phyloP scores from a whole-genome alignment of 441 rosid genomes.

The Gossypium trilobum region DNA sequence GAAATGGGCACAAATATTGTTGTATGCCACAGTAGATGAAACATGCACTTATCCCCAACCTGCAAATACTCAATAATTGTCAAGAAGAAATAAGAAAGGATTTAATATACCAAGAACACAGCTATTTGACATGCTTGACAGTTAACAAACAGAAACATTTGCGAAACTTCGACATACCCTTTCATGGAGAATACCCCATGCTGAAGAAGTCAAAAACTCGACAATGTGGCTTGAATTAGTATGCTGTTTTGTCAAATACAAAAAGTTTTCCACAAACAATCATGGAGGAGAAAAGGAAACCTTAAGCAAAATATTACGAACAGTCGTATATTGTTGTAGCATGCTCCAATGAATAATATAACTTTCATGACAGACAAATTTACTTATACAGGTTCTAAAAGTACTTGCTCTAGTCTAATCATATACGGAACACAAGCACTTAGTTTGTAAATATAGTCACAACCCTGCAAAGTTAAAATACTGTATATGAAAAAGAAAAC shows the following conservation, averaged over 20 bases:
- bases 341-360: not conserved
- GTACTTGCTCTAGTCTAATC: not conserved
- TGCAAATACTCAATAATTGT: conserved; percentile 27
- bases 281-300: not conserved
- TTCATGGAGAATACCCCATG: conserved; percentile 60
- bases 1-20: conserved; percentile 54
- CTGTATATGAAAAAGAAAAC: not conserved
- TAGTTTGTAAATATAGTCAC: not conserved
- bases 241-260: conserved; percentile 28
- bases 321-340: not conserved
- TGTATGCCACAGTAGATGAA: conserved; percentile 49
- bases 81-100: not conserved
- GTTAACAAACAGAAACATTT: not conserved
- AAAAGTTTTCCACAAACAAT: not conserved
- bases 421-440: not conserved
- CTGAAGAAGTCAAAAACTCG: conserved; percentile 47
- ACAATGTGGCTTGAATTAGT: conserved; percentile 36
- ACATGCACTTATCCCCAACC: conserved; percentile 69
- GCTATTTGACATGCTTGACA: not conserved
- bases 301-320: not conserved
- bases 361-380: not conserved
- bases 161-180: conserved; percentile 41
- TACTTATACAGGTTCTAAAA: not conserved
- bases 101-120: not conserved
- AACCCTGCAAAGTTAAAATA: not conserved